Conservation (phyloP, 2,329 filamentous ascomycete genomes). For the Davidsoniella australis region DNA sequence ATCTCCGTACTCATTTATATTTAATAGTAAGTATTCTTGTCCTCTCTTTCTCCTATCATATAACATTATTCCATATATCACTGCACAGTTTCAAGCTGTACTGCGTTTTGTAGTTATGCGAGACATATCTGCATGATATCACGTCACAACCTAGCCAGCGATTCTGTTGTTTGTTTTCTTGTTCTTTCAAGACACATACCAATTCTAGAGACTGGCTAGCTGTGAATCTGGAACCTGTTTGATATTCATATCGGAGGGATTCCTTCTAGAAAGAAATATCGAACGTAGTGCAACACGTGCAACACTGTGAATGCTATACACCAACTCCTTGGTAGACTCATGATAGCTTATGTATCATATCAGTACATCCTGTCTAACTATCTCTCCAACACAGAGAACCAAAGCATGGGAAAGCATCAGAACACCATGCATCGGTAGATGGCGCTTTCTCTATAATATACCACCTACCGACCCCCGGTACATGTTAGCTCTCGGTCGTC, state of each 20-base stretch:
- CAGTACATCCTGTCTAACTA: constrained; percentile 14
- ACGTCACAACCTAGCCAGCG: too few species aligned
- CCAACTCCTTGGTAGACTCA: neutral
- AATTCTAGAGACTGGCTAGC: too few species aligned
- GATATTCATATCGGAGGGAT: too few species aligned
- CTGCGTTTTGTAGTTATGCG: too few species aligned
- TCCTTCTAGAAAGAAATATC: neutral
- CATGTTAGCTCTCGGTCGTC: constrained; percentile 25
- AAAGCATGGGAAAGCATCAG: constrained; percentile 28
- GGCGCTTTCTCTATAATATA: constrained; percentile 30
- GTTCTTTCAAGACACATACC: too few species aligned
- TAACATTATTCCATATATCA: too few species aligned
- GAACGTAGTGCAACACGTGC: too few species aligned
- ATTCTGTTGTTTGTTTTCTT: too few species aligned
- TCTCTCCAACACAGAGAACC: constrained; percentile 20
- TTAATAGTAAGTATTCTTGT: constrained; percentile 11
- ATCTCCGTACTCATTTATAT: constrained; percentile 19
- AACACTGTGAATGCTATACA: neutral
- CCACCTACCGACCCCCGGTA: constrained; percentile 26
- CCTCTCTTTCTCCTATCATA: neutral
- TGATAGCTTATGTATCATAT: neutral
- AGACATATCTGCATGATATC: too few species aligned
- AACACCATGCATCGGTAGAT: constrained; percentile 30
- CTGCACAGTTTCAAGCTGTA: too few species aligned
- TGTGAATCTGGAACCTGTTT: too few species aligned